These are phyloP conservation scores for Chaetomium sp. DNA, from an alignment of 2,329 filamentous ascomycete species.

Conservation along the genomic window DNA sequence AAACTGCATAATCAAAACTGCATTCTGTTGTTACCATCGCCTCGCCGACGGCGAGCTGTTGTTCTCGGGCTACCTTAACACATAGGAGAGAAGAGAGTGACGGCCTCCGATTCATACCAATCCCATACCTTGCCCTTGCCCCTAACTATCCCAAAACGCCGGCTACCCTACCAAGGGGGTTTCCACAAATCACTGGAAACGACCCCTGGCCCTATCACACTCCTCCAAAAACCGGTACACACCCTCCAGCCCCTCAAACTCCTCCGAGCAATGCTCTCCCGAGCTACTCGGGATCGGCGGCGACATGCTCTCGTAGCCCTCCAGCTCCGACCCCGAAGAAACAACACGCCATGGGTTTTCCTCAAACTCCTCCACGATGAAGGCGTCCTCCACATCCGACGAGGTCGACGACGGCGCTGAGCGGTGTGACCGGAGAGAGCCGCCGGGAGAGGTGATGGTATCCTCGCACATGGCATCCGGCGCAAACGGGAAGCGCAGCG, in stretches of 20 bases:
- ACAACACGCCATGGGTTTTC: conserved; percentile 51
- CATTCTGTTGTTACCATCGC: background rate
- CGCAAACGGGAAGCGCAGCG: conserved; percentile 84
- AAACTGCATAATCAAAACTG: background rate
- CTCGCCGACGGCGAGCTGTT: background rate
- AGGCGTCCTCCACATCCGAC: conserved; percentile 45
- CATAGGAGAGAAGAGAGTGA: conserved; percentile 19
- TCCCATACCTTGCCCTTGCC: background rate
- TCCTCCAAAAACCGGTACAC: conserved; percentile 62
- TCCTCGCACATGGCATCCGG: conserved; percentile 51
- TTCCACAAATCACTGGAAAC: conserved; percentile 18
- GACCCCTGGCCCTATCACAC: conserved; percentile 48
- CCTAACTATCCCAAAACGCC: conserved; percentile 9
- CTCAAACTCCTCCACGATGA: conserved; percentile 45
- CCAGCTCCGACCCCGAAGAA: conserved; percentile 40
- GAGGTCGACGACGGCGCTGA: conserved; percentile 43
- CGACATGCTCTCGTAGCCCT: conserved; percentile 56
- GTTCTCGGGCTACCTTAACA: background rate
- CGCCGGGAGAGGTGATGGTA: conserved; percentile 50
- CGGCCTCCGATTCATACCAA: conserved; percentile 6
- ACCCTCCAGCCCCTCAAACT: conserved; percentile 59
- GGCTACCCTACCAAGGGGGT: background rate
- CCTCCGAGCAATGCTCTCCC: conserved; percentile 49
- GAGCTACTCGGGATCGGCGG: conserved; percentile 46
- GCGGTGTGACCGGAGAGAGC: conserved; percentile 48